Evolutionary conservation across 176 grass and related monocot species (phyloP).

Genomic region (Triticum timopheevii): DNA sequence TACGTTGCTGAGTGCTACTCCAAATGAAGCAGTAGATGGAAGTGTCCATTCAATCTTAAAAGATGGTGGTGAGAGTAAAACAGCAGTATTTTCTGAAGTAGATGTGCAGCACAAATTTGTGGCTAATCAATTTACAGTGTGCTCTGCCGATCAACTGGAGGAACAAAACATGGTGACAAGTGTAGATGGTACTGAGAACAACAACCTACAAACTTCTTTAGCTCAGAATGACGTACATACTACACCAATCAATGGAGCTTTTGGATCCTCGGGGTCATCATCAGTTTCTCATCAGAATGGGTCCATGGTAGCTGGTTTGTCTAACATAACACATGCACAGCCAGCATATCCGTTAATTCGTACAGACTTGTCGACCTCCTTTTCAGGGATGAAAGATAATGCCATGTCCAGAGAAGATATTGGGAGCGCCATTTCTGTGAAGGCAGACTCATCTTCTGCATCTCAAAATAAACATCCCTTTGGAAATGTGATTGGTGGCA

Average conservation of each 20-base stretch:
- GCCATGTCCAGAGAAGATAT: constrained; percentile 33
- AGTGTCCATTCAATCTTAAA: constrained; percentile 14
- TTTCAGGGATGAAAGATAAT: constrained; percentile 39
- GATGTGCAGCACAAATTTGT: constrained; percentile 26
- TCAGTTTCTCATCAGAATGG: constrained; percentile 41
- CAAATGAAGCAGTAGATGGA: constrained; percentile 29
- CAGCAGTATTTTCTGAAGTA: constrained; percentile 34
- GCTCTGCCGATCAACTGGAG: constrained; percentile 19
- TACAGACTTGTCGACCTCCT: constrained; percentile 20
- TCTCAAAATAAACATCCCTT: constrained; percentile 31
- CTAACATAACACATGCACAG: constrained; percentile 29
- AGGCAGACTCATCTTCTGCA: constrained; percentile 17
- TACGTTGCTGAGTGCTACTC: constrained; percentile 18
- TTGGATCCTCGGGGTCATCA: constrained; percentile 9
- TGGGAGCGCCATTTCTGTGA: constrained; percentile 28
- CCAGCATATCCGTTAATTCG: constrained; percentile 29
- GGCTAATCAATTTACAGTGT: constrained; percentile 15
- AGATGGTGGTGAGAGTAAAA: constrained; percentile 28
- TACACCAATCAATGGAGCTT: constrained; percentile 26
- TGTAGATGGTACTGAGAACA: constrained; percentile 20
- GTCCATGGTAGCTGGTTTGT: constrained; percentile 18
- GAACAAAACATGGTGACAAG: constrained; percentile 36
- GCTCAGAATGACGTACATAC: constrained; percentile 25
- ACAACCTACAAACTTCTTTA: constrained; percentile 32
- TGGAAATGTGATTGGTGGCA: constrained; percentile 43